Evolutionary conservation across 1,284 basidiomycete genomes (phyloP).

Genomic region (Bondarzewia mesenterica): DNA sequence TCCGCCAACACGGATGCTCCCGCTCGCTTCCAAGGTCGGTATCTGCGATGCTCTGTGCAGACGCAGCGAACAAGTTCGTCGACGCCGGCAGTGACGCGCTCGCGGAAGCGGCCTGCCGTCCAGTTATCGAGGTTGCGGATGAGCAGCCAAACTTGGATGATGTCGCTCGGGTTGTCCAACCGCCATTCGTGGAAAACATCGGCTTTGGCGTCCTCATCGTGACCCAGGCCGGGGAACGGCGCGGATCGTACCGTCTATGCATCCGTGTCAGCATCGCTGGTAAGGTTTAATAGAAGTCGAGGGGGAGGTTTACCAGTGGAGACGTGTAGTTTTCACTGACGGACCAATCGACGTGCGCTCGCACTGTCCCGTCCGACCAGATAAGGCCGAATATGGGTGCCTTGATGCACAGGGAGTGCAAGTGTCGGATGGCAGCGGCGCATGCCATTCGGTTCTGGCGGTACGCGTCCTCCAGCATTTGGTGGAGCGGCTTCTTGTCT

Average conservation of each 20-base stretch:
- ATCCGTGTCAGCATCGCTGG: not conserved
- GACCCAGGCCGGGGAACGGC: conserved; percentile 28
- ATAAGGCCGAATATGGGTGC: conserved; percentile 47
- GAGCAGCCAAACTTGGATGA: conserved; percentile 43
- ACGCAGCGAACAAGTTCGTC: conserved; percentile 27
- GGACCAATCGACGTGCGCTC: conserved; percentile 52
- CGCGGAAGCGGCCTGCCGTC: conserved; percentile 35
- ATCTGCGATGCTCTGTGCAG: conserved; percentile 21
- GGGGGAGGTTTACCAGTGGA: conserved; percentile 17
- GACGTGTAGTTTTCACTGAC: conserved; percentile 21
- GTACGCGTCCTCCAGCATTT: conserved; percentile 42
- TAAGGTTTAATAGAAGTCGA: not conserved
- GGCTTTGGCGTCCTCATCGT: conserved; percentile 2
- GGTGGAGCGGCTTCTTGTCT: conserved; percentile 48
- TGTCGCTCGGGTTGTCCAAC: conserved; percentile 34
- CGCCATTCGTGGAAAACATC: conserved; percentile 41
- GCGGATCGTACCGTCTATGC: conserved; percentile 41
- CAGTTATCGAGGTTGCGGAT: conserved; percentile 46
- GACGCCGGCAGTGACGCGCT: conserved; percentile 32
- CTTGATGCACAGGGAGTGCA: conserved; percentile 36
- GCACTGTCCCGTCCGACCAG: conserved; percentile 43
- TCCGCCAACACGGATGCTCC: not conserved
- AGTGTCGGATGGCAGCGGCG: conserved; percentile 38
- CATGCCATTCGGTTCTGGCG: conserved; percentile 53
- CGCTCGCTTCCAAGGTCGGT: conserved; percentile 40